These are phyloP conservation scores for Marchantia paleacea DNA, from an alignment of 225 moss, liverwort and hornwort species.

Conservation along the genomic window DNA sequence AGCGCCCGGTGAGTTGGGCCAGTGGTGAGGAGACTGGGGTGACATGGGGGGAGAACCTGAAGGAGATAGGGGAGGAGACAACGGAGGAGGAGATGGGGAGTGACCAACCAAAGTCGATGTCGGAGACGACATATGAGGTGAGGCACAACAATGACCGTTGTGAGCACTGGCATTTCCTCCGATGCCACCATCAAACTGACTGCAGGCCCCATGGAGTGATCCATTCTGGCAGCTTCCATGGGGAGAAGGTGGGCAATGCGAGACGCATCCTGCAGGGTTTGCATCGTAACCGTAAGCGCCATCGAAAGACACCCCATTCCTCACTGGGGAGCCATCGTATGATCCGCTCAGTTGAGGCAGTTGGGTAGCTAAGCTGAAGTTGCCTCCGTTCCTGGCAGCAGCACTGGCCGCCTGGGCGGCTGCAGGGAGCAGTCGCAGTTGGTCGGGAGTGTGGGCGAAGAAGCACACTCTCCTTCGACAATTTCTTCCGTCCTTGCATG, in stretches of 20 bases:
- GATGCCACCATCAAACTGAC: conserved; percentile 30
- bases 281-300: conserved; percentile 71
- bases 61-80: conserved; percentile 84
- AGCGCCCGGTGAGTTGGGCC: conserved; percentile 45
- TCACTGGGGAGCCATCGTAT: conserved; percentile 76
- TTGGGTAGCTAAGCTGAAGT: conserved; percentile 19
- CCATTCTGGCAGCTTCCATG: conserved; percentile 59
- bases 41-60: conserved; percentile 83
- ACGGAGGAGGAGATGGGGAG: conserved; percentile 70
- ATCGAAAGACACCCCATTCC: conserved; percentile 52
- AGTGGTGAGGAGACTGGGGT: conserved; percentile 67
- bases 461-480: conserved; percentile 95
- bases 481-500: conserved; percentile 94
- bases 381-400: conserved; percentile 54
- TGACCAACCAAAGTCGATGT: conserved; percentile 92
- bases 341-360: conserved; percentile 37
- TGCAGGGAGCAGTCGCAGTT: conserved; percentile 83
- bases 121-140: conserved; percentile 84
- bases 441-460: conserved; percentile 96
- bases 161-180: conserved; percentile 35
- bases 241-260: conserved; percentile 46
- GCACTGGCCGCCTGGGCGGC: conserved; percentile 87
- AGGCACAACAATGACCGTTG: conserved; percentile 53
- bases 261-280: conserved; percentile 45
- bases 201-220: conserved; percentile 28